Evolutionary conservation across 1,284 basidiomycete genomes (phyloP), one percentile per base, ranked within the genome.

Genomic region (Heterobasidion occidentale): DNA sequence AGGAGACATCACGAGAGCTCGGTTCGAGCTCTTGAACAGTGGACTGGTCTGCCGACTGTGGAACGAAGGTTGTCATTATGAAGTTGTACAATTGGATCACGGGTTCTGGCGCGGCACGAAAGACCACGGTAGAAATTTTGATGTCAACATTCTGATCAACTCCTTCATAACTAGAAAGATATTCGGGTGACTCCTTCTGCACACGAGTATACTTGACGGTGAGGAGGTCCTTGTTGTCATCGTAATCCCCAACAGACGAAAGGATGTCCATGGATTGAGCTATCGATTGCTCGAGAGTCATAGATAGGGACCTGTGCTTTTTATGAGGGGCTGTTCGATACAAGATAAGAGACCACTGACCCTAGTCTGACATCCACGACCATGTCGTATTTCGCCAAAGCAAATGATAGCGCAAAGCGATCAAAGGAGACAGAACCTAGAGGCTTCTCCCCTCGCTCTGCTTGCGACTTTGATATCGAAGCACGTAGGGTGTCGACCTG

Each of bases 11-110:
- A 11, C 45, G 33, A 44, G 52, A 55, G 56, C 57, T 46, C 14
- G 55, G 51, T 27, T 56, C 46, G 9, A 48, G 27, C 12, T 3
- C 56, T 34, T 59, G 57, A 48, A 54, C 51, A 17, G 60, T 33
- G 8, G 58, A 51, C 15, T 62, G 53, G 15, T 46, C 42, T 56
- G 27, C 58, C 60, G 36, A 71, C 67, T 52, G 74, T 63, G 89
- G 83, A 14, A 93, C 90, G 70, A 98, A 98, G 0, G 95, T 97
- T 7, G 92, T 90, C 90, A 99, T 97, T 71, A 99, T 87, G 75
- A 98, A 98, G 72, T 99, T 94, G 71, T 98, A 99, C 9, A 99
- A 74, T 2, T 88, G 81, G 46, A 99, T 76, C 50, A 99, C 88
- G 17, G 96, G 95, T 66, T 94, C 93, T 1, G 97, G 94, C 4